These are phyloP conservation scores for Dalbergia cochinchinensis DNA, from an alignment of 306 rosid genomes.

Conservation along the genomic window DNA sequence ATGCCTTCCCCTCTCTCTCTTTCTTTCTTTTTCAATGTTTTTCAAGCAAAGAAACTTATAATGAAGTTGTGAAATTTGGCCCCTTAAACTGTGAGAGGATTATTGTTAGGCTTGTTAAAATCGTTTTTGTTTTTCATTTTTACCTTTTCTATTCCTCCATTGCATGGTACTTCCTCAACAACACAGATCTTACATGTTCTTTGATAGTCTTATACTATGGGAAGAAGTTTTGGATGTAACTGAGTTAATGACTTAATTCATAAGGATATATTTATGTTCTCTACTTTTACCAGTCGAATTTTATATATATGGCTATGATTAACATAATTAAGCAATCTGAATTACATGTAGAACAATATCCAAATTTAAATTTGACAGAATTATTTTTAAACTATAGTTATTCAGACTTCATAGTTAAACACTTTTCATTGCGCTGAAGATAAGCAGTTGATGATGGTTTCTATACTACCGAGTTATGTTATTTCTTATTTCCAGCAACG, in stretches of 20 bases:
- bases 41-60: not conserved
- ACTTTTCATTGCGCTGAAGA: not conserved
- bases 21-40: not conserved
- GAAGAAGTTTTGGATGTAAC: not conserved
- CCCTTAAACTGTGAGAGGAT: not conserved
- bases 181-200: not conserved
- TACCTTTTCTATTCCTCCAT: not conserved
- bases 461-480: too few relatives aligned
- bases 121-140: not conserved
- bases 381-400: not conserved
- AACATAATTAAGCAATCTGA: conserved; percentile 5
- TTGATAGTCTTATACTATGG: not conserved
- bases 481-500: too few relatives aligned
- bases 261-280: not conserved
- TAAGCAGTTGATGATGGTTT: not conserved
- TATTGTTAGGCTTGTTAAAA: not conserved
- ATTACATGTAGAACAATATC: not conserved
- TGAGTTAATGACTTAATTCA: conserved; percentile 1
- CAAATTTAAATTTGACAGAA: not conserved
- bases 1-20: not conserved
- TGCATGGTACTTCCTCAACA: not conserved
- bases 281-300: not conserved
- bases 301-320: not conserved
- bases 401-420: not conserved
- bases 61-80: not conserved